Evolutionary conservation across 2,329 filamentous ascomycete species (phyloP).

Genomic region (Sphaceloma murrayae): DNA sequence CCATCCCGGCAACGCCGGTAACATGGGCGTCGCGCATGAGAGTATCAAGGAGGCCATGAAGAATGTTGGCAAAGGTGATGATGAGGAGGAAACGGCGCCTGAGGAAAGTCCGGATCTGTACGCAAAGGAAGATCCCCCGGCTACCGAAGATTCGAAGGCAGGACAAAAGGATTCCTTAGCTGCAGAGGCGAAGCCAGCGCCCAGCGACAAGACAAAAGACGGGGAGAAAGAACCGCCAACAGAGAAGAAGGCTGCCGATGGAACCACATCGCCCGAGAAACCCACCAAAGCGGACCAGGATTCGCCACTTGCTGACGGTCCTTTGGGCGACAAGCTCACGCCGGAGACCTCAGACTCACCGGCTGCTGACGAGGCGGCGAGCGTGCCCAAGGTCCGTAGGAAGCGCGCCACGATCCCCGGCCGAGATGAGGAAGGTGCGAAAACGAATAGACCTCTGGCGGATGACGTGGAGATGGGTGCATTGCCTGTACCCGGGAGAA

Average conservation of each 20-base stretch:
- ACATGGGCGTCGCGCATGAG: slow-evolving; percentile 27
- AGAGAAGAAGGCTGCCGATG: not conserved
- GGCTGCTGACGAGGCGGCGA: not conserved
- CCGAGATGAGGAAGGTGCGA: not conserved
- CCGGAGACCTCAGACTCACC: not conserved
- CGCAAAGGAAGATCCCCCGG: not conserved
- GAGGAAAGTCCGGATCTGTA: not conserved
- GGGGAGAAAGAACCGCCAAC: not conserved
- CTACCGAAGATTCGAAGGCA: slow-evolving; percentile 4
- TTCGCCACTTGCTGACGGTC: slow-evolving; percentile 12
- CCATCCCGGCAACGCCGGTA: slow-evolving; percentile 34
- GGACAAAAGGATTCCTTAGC: too few species aligned
- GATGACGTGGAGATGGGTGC: too few species aligned
- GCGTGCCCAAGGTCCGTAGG: not conserved
- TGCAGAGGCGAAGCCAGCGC: not conserved
- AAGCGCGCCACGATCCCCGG: slow-evolving; percentile 7
- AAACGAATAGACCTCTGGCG: not conserved
- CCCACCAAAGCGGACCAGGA: not conserved
- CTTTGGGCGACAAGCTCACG: slow-evolving; percentile 9
- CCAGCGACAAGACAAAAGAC: not conserved
- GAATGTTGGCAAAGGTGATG: not conserved
- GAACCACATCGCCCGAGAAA: not conserved
- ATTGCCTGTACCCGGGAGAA: not conserved
- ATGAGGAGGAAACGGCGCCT: not conserved
- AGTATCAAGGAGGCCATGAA: slow-evolving; percentile 13